Percentiles rank a stretch among this genome's conserved stretches.
Conservation (phyloP, 2,329 filamentous ascomycete genomes). For the Fusarium agapanthi region DNA sequence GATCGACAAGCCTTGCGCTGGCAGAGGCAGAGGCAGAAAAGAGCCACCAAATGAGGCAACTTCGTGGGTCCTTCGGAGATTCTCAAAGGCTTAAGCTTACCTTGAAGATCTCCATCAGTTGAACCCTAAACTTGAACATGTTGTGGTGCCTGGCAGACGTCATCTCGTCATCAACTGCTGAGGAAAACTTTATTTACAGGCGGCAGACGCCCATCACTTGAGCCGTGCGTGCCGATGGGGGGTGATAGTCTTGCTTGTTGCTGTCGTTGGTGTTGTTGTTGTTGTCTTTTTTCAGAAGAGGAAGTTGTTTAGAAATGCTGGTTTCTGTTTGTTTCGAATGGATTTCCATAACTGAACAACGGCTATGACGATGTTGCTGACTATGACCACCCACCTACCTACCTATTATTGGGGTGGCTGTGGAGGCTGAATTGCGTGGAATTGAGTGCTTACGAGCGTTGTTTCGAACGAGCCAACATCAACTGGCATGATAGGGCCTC, state of each 20-base stretch:
- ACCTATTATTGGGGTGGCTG: conserved; percentile 3
- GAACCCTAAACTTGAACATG: conserved; percentile 32
- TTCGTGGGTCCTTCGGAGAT: conserved; percentile 23
- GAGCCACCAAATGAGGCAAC: background rate
- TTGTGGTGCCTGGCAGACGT: conserved; percentile 30
- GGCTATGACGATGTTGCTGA: conserved; percentile 10
- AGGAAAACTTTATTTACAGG: conserved; percentile 19
- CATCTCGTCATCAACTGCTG: conserved; percentile 22
- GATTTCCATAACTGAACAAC: conserved; percentile 22
- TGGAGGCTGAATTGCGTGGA: conserved; percentile 23
- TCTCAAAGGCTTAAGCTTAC: conserved; percentile 41
- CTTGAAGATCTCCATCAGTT: conserved; percentile 29
- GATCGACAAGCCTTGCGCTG: conserved; percentile 17
- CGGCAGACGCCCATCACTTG: background rate
- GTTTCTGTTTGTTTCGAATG: background rate
- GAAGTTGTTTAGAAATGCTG: background rate
- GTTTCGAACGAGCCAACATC: conserved; percentile 22
- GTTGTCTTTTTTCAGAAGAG: background rate
- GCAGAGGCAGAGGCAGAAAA: conserved; percentile 1
- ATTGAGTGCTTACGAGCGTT: conserved; percentile 40
- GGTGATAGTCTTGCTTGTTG: background rate
- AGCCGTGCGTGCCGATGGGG: conserved; percentile 17
- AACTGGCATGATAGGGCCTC: background rate
- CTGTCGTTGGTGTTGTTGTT: background rate
- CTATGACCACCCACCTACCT: background rate